phyloP scores from a whole-genome alignment of 2,329 filamentous ascomycete genomes.

The Ophiostoma ulmi region DNA sequence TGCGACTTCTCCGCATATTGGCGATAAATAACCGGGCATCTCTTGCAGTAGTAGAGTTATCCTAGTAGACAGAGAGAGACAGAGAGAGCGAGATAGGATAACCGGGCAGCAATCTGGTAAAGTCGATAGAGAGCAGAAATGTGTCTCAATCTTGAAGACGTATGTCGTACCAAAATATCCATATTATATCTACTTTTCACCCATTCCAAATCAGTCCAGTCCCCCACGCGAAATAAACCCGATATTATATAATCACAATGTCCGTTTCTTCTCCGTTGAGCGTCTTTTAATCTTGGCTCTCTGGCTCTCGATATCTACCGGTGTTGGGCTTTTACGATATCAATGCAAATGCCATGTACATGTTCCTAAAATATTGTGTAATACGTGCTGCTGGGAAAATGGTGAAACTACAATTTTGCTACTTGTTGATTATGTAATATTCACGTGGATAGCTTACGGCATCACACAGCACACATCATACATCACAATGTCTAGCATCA shows the following conservation, averaged over 20 bases:
- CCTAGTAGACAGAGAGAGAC: background rate
- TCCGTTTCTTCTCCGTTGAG: background rate
- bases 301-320: background rate
- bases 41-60: background rate
- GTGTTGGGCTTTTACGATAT: too few relatives aligned
- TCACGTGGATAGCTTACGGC: background rate
- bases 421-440: background rate
- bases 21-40: slow-evolving; percentile 10
- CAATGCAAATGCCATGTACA: too few relatives aligned
- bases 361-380: too few relatives aligned
- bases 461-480: background rate
- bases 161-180: background rate
- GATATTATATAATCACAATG: background rate
- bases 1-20: background rate
- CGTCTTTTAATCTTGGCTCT: background rate
- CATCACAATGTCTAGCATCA: background rate
- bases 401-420: background rate
- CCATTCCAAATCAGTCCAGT: background rate
- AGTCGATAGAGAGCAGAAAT: too few relatives aligned
- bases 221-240: slow-evolving; percentile 6
- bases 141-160: too few relatives aligned
- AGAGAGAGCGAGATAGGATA: background rate
- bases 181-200: background rate
- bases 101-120: too few relatives aligned
- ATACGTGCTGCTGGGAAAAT: too few relatives aligned